phyloP scores from a whole-genome alignment of 2,329 filamentous ascomycete genomes.

The Alternaria novae-zelandiae region DNA sequence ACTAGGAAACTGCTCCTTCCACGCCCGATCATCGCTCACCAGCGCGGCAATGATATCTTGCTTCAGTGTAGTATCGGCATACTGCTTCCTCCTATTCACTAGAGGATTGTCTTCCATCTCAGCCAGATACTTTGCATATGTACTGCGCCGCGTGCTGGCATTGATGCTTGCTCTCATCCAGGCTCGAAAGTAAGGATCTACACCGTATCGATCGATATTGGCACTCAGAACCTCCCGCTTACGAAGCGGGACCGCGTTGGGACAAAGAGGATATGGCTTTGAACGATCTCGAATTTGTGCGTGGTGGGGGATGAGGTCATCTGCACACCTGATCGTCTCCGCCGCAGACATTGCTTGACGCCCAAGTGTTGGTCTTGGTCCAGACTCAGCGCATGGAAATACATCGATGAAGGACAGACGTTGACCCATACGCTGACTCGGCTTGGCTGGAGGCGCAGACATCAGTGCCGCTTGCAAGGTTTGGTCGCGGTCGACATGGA shows the following conservation, averaged over 20 bases:
- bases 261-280: constrained; percentile 29
- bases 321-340: background rate
- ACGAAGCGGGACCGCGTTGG: constrained; percentile 30
- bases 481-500: constrained; percentile 17
- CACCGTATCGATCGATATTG: constrained; percentile 28
- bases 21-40: constrained; percentile 4
- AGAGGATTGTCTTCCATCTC: constrained; percentile 31
- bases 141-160: constrained; percentile 24
- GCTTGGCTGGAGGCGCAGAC: background rate
- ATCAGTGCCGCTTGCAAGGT: constrained; percentile 7
- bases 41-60: constrained; percentile 9
- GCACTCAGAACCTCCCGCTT: constrained; percentile 26
- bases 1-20: constrained; percentile 18
- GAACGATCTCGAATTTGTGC: constrained; percentile 22
- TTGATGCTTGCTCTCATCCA: constrained; percentile 35
- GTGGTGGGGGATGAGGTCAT: constrained; percentile 7
- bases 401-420: constrained; percentile 26
- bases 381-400: constrained; percentile 8
- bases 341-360: constrained; percentile 9
- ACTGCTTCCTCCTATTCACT: constrained; percentile 29
- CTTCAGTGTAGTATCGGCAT: constrained; percentile 13
- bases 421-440: background rate
- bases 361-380: constrained; percentile 8
- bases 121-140: constrained; percentile 35
- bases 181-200: constrained; percentile 33